Evolutionary conservation across 129 eudicot species (phyloP).

Genomic region (Saposhnikovia divaricata): DNA sequence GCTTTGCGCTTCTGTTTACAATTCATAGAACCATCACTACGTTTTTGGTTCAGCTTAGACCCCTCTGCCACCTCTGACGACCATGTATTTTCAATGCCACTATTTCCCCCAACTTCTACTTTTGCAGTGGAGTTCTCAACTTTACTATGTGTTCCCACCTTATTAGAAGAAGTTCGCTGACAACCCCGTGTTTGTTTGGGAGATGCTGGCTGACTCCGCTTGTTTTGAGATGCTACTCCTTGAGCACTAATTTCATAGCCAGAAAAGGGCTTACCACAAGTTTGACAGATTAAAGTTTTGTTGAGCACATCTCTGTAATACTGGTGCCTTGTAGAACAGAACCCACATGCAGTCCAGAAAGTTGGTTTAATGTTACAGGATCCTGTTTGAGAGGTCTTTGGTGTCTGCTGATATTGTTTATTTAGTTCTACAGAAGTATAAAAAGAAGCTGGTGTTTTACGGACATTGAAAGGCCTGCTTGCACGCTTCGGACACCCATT

Average conservation of each 20-base stretch:
- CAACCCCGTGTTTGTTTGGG: not conserved
- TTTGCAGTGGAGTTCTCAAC: slow-evolving; percentile 9
- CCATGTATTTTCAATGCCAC: not conserved
- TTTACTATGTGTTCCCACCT: not conserved
- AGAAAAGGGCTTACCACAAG: slow-evolving; percentile 40
- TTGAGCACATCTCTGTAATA: slow-evolving; percentile 37
- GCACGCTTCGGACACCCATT: slow-evolving; percentile 26
- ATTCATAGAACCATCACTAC: not conserved
- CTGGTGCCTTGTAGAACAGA: slow-evolving; percentile 40
- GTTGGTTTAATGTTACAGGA: slow-evolving; percentile 18
- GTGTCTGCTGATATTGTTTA: slow-evolving; percentile 1
- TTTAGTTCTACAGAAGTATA: slow-evolving; percentile 5
- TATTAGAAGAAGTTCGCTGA: slow-evolving; percentile 14
- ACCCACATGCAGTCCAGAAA: slow-evolving; percentile 70
- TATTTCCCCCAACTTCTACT: slow-evolving; percentile 5
- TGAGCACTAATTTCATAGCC: slow-evolving; percentile 35
- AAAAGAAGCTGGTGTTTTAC: slow-evolving; percentile 22
- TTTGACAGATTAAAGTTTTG: slow-evolving; percentile 34
- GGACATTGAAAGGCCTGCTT: slow-evolving; percentile 19
- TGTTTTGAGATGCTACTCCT: slow-evolving; percentile 16
- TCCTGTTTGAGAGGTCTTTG: not conserved
- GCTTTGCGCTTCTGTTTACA: not conserved
- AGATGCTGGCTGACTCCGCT: slow-evolving; percentile 16
- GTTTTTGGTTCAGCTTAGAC: slow-evolving; percentile 8
- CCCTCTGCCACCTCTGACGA: slow-evolving; percentile 9